phyloP scores from a whole-genome alignment of 805 yeast species.

The Ogataea minuta region DNA sequence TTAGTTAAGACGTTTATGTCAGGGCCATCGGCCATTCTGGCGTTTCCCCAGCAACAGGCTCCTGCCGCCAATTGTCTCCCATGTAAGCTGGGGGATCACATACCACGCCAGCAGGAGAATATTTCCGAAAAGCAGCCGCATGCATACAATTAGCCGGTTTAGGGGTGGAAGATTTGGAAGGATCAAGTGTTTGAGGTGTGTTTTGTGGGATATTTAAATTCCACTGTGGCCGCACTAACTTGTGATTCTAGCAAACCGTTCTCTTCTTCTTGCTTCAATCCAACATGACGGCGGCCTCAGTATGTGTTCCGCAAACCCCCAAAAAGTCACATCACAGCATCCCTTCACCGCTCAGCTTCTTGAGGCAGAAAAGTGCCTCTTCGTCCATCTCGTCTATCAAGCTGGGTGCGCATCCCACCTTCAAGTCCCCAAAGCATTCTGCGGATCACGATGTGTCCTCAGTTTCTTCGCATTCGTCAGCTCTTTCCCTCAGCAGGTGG shows the following conservation, averaged over 20 bases:
- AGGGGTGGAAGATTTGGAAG: conserved; percentile 3
- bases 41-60: no score
- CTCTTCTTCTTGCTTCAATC: background rate
- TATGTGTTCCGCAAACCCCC: conserved; percentile 1
- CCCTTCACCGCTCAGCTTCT: conserved; percentile 3
- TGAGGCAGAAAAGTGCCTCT: conserved; percentile 5
- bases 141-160: conserved; percentile 8
- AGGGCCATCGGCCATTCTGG: no score
- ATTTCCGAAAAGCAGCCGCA: background rate
- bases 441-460: conserved; percentile 12
- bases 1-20: no score
- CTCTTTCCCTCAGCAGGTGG: conserved; percentile 11
- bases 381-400: conserved; percentile 12
- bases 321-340: background rate
- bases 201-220: conserved; percentile 9
- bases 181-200: conserved; percentile 14
- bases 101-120: background rate
- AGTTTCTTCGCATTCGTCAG: conserved; percentile 13
- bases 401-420: conserved; percentile 13
- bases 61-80: no score
- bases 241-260: background rate
- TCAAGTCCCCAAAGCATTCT: conserved; percentile 7
- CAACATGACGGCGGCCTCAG: conserved; percentile 10
- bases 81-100: background rate
- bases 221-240: background rate